A percentile compares a stretch with the other conserved stretches of the same genome.
Evolutionary conservation across 345 rosid species (phyloP).

Genomic region (Draba incana): DNA sequence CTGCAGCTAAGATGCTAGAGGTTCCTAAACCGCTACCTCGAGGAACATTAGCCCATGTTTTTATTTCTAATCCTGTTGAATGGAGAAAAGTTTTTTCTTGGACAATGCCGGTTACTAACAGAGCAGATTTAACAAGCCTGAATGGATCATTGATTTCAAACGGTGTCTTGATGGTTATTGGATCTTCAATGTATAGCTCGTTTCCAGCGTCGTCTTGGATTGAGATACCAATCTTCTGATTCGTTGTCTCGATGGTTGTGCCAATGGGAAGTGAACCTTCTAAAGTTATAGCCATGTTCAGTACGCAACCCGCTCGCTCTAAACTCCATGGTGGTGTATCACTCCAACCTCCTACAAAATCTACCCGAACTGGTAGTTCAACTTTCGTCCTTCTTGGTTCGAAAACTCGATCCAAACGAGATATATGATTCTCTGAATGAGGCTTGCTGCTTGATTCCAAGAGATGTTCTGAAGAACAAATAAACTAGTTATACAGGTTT

Average conservation of each 20-base stretch:
- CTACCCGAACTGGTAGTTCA: constrained; percentile 91
- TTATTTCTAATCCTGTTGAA: constrained; percentile 62
- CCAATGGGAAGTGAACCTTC: constrained; percentile 92
- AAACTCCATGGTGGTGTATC: constrained; percentile 99
- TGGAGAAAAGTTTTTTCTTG: constrained; percentile 45
- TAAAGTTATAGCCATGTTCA: constrained; percentile 86
- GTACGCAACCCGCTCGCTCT: constrained; percentile 94
- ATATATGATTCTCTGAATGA: constrained; percentile 35
- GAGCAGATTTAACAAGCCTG: constrained; percentile 88
- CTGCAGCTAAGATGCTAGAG: constrained; percentile 97
- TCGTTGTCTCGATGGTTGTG: constrained; percentile 70
- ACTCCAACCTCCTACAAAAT: constrained; percentile 99
- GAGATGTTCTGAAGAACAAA: constrained; percentile 58
- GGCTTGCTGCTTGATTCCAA: constrained; percentile 49
- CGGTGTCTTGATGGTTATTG: constrained; percentile 60
- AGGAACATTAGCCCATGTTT: constrained; percentile 93
- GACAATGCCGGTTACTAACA: constrained; percentile 73
- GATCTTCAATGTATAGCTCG: constrained; percentile 54
- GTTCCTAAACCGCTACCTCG: constrained; percentile 98
- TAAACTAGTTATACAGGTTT: constrained; percentile 24
- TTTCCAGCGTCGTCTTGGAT: constrained; percentile 78
- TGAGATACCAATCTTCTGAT: constrained; percentile 53
- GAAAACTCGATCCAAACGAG: constrained; percentile 40
- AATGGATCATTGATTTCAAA: constrained; percentile 69
- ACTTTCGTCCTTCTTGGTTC: constrained; percentile 58